Conservation (phyloP, 345 rosid genomes). For the Clarkia xantiana region DNA sequence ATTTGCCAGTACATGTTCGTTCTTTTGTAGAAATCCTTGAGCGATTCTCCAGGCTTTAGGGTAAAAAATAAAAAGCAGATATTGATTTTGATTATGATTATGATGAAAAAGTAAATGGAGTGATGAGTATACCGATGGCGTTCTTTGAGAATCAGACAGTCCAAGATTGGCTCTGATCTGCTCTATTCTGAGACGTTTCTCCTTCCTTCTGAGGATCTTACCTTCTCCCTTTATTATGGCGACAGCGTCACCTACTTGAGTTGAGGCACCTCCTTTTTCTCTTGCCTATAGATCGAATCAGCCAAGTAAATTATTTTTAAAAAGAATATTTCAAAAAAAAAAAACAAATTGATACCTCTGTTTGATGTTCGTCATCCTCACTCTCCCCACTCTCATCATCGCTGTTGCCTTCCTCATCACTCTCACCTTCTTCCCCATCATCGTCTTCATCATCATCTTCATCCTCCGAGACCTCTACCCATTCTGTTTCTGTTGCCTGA, state of each 20-base stretch:
- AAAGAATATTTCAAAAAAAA: not conserved
- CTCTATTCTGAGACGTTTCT: conserved; percentile 83
- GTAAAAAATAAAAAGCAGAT: conserved; percentile 4
- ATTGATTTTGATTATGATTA: not conserved
- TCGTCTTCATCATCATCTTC: conserved; percentile 67
- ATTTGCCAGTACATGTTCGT: conserved; percentile 95
- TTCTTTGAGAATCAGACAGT: conserved; percentile 91
- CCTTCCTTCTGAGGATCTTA: conserved; percentile 67
- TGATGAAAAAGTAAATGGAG: not conserved
- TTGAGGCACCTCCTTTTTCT: conserved; percentile 5
- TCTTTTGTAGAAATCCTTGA: conserved; percentile 83
- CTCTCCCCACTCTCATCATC: conserved; percentile 40
- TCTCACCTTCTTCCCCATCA: conserved; percentile 41
- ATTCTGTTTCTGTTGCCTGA: conserved; percentile 83
- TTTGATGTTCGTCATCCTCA: conserved; percentile 24
- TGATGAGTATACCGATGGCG: conserved; percentile 47
- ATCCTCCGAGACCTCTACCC: conserved; percentile 78
- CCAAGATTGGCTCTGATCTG: conserved; percentile 92
- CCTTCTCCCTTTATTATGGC: conserved; percentile 80
- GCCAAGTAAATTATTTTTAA: too few relatives aligned
- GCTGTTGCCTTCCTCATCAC: conserved; percentile 31
- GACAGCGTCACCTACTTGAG: conserved; percentile 64
- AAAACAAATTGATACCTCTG: conserved; percentile 20
- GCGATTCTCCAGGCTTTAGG: conserved; percentile 75
- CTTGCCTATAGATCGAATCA: too few relatives aligned